These are phyloP conservation scores for Acanthamoeba healyi DNA, from an alignment of 208 protist species.

Conservation along the genomic window DNA sequence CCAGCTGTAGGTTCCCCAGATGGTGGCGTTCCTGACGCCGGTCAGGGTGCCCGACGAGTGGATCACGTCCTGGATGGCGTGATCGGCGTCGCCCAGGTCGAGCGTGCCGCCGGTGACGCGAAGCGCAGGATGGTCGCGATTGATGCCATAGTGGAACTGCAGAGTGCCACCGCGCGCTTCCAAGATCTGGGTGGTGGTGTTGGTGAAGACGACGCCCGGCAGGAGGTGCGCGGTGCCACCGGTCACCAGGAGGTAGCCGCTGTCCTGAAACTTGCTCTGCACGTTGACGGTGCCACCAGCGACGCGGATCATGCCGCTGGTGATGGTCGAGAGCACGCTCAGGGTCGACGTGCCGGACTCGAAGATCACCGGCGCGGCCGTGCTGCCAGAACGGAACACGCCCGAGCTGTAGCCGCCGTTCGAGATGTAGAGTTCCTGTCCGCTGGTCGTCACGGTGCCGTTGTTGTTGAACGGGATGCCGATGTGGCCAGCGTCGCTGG, in stretches of 20 bases:
- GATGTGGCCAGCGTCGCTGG: neutral
- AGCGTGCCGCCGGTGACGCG: slow-evolving; percentile 1
- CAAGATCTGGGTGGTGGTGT: neutral
- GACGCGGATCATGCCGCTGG: neutral
- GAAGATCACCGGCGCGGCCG: slow-evolving; percentile 7
- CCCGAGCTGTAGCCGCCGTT: slow-evolving; percentile 69
- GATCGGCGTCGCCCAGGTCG: slow-evolving; percentile 52
- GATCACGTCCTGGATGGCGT: neutral
- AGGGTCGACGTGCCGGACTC: slow-evolving; percentile 34
- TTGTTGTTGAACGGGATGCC: slow-evolving; percentile 72
- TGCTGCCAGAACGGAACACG: slow-evolving; percentile 6
- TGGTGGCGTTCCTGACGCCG: slow-evolving; percentile 21
- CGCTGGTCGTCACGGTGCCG: slow-evolving; percentile 44
- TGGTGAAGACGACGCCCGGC: slow-evolving; percentile 38
- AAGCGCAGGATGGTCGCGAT: slow-evolving; percentile 3
- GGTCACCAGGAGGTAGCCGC: neutral
- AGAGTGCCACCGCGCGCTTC: neutral
- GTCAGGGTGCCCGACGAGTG: slow-evolving; percentile 59
- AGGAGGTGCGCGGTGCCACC: slow-evolving; percentile 21
- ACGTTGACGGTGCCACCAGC: slow-evolving; percentile 46
- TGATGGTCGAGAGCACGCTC: neutral
- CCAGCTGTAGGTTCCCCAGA: slow-evolving; percentile 52
- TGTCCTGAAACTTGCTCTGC: neutral
- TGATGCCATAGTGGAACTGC: slow-evolving; percentile 47
- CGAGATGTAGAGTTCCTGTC: neutral